These are phyloP conservation scores for Takakia lepidozioides DNA, from an alignment of 225 moss, liverwort and hornwort species.

Conservation along the genomic window DNA sequence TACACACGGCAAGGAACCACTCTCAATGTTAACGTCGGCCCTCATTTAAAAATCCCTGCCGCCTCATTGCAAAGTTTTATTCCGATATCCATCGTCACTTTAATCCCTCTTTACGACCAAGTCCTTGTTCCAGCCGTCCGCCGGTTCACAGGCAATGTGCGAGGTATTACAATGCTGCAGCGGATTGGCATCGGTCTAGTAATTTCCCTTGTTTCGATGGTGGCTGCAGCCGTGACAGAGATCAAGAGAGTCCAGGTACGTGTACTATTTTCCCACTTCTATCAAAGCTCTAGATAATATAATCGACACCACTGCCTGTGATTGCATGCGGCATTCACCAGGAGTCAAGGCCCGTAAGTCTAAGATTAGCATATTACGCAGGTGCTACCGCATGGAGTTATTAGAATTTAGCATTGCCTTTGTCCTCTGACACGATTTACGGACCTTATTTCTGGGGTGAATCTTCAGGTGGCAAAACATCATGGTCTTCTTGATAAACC, in stretches of 20 bases:
- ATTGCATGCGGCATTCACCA: too few relatives aligned
- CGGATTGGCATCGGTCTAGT: slow-evolving; percentile 60
- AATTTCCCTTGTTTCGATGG: slow-evolving; percentile 55
- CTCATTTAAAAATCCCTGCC: slow-evolving; percentile 40
- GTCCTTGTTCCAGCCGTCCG: slow-evolving; percentile 39
- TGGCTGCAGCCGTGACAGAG: slow-evolving; percentile 53
- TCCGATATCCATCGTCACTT: slow-evolving; percentile 35
- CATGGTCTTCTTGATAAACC: slow-evolving; percentile 33
- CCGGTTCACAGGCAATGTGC: slow-evolving; percentile 30
- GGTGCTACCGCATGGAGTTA: too few relatives aligned
- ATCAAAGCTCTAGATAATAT: neutral
- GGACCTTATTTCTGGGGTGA: neutral
- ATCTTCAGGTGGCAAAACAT: slow-evolving; percentile 14
- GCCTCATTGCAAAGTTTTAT: slow-evolving; percentile 59
- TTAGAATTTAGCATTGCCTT: too few relatives aligned
- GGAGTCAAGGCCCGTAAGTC: too few relatives aligned
- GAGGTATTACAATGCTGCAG: slow-evolving; percentile 62
- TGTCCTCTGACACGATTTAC: too few relatives aligned
- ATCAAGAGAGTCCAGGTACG: slow-evolving; percentile 14
- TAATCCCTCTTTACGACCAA: slow-evolving; percentile 53
- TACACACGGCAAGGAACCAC: slow-evolving; percentile 64
- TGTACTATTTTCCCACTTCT: neutral
- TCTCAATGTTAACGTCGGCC: slow-evolving; percentile 11
- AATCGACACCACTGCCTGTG: neutral
- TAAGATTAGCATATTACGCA: too few relatives aligned